Evolutionary conservation across 75 land plant genomes (phyloP).

Genomic region (Sequoiadendron giganteum): DNA sequence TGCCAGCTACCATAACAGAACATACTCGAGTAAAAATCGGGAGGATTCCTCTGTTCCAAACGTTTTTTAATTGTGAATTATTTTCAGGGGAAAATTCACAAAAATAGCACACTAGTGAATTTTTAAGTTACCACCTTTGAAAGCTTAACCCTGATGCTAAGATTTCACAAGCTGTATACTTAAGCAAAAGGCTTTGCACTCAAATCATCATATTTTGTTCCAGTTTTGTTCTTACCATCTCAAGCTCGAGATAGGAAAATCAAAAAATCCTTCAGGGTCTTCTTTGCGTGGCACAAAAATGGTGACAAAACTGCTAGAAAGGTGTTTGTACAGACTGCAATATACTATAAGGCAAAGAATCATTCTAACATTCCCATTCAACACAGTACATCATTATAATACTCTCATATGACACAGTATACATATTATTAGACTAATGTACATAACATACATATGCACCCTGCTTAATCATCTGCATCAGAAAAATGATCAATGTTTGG

Average conservation of each 20-base stretch:
- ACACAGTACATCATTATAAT: neutral
- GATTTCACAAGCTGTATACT: neutral
- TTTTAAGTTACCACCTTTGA: neutral
- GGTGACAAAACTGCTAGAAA: neutral
- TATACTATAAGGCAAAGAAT: neutral
- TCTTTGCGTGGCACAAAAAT: neutral
- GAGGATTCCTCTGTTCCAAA: neutral
- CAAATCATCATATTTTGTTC: neutral
- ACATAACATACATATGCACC: constrained; percentile 5
- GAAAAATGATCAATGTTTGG: neutral
- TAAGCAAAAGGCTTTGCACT: neutral
- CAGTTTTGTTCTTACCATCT: neutral
- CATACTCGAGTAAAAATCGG: neutral
- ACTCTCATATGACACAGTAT: neutral
- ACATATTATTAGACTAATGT: constrained; percentile 1
- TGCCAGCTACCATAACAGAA: neutral
- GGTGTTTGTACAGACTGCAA: neutral
- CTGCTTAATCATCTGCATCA: neutral
- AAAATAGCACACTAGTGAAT: neutral
- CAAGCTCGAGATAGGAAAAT: neutral
- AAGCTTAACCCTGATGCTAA: neutral
- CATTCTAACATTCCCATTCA: neutral
- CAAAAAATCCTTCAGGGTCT: neutral
- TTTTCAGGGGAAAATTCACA: neutral
- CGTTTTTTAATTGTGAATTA: neutral